Evolutionary conservation across 2,329 filamentous ascomycete genomes (phyloP), one percentile per base, ranked within the genome.

Genomic region (Graphilbum ipis-grandicollis): DNA sequence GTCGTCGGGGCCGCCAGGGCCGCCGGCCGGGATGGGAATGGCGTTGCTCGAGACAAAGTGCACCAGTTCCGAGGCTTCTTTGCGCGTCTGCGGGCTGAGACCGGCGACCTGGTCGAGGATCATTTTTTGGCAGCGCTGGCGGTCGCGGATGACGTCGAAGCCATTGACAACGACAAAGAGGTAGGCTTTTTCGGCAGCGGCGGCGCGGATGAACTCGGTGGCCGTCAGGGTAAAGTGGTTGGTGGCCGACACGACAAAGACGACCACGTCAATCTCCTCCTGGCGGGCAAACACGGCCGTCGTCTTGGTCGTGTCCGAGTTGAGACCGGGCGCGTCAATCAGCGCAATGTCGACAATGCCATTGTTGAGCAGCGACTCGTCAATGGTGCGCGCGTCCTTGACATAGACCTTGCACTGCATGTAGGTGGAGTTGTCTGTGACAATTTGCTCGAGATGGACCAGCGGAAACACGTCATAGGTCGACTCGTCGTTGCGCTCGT

Each of bases 161-260:
- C 88, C 86, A 53, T 98, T 98, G 46, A 98, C 90, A 13, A 98
- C 90, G 56, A 98, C 93, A 56, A 98, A 98, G 43, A 98, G 86
- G 52, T 98, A 98, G 0, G 90, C 88, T 58, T 98, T 98, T 52
- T 98, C 90, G 30, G 88, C 75, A 1, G 90, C 90, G 2, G 90
- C 90, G 35, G 88, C 88, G 65, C 82, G 81, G 43, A 98, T 93
- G 51, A 98, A 98, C 49, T 98, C 90, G 57, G 82, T 92, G n/a
- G 90, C 86, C 1, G 90, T 93, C 38, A 93, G 75, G 0, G 90
- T 98, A 52, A 98, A 96, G 57, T 98, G 90, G 46, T 98, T 98
- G 19, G 88, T 85, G 3, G 90, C 90, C 10, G 86, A 94, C 5
- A 98, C 90, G 25, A 98, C 90, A 49, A 98, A 98, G 0, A 98